phyloP scores from a whole-genome alignment of 257 asterid species.

The Przewalskia tangutica region DNA sequence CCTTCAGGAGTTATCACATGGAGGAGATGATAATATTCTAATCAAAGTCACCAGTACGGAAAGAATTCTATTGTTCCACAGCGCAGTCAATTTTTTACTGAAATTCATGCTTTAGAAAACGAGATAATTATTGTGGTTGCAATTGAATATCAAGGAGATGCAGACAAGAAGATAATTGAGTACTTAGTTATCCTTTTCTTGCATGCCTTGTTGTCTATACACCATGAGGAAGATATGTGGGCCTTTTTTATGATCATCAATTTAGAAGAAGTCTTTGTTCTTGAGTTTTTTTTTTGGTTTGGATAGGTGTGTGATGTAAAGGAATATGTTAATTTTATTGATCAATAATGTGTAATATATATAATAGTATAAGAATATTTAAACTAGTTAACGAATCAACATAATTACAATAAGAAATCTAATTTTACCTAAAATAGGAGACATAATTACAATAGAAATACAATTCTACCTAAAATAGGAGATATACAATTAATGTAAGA shows the following conservation, averaged over 20 bases:
- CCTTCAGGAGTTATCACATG: background rate
- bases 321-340: too few species aligned
- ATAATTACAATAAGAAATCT: too few species aligned
- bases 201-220: background rate
- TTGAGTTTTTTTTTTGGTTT: background rate
- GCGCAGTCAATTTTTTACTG: background rate
- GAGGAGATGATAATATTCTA: background rate
- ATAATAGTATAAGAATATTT: too few species aligned
- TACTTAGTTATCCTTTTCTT: background rate
- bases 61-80: background rate
- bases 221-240: background rate
- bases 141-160: background rate
- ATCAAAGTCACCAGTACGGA: background rate
- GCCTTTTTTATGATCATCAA: background rate
- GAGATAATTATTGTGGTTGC: background rate
- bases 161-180: background rate
- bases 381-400: too few species aligned
- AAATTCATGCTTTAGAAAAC: background rate
- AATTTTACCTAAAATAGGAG: too few species aligned
- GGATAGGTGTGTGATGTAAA: background rate
- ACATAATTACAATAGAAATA: too few species aligned
- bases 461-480: too few species aligned
- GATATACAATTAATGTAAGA: too few species aligned
- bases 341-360: too few species aligned
- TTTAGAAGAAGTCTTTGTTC: background rate